Evolutionary conservation across 2,329 filamentous ascomycete species (phyloP), one percentile per base, ranked within the genome.

Genomic region (Lasiodiplodia theobromae): DNA sequence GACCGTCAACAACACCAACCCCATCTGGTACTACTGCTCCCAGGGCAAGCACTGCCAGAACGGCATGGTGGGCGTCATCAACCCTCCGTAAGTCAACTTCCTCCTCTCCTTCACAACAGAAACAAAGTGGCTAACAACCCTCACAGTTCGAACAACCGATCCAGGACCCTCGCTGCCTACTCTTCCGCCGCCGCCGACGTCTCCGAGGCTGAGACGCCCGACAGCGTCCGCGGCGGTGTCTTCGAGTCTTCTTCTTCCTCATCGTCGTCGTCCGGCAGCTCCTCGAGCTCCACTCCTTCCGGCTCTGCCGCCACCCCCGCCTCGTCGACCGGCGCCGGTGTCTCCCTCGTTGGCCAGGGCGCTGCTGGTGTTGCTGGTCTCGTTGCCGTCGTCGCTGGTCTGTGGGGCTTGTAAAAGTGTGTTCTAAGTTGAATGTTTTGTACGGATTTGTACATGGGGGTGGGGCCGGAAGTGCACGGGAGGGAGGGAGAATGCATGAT

Each of bases 1-100:
- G 69, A 73, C 73, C 16, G 77, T 81, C 68, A 78, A 80, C 57
- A 76, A 74, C 49, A 77, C 77, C 16, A 70, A 73, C 16, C 79
- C 79, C n/a, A 72, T 80, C 69, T 80, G 78, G 76, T 78, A 78
- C 73, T 81, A 81, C 75, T 81, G 79, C 74, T 74, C 76, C n/a
- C 78, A 78, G 66, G 77, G 71, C 62, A 67, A 71, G 71, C 79
- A 81, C 69, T 81, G 79, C 74, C 76, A 79, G 69, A 67, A 47
- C 49, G 79, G 78, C 63, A 81, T 81, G 79, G 79, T 80, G 37
- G 78, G 77, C 71, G 78, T 78, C 4, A 78, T 81, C 74, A 81
- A 81, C 73, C 72, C 74, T 66, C 73, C 76, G 77, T 79, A 74
- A 74, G 77, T 74, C 31, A 4, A 31, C 4, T 31, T 3, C 18